phyloP scores from a whole-genome alignment of 192 early-diverging fungal species.

The Mortierella alpina region DNA sequence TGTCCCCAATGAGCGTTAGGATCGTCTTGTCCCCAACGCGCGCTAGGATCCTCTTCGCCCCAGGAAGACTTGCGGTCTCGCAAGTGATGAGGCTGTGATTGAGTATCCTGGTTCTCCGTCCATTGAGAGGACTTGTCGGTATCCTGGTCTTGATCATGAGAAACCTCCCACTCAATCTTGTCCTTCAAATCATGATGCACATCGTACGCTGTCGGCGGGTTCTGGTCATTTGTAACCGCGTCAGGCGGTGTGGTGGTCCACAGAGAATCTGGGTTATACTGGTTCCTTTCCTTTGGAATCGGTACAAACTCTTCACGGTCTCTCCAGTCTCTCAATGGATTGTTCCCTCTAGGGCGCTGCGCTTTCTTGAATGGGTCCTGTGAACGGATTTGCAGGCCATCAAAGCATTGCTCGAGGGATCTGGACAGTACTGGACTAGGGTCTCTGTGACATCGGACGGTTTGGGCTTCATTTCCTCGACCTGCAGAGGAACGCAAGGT shows the following conservation, averaged over 20 bases:
- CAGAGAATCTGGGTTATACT: conserved; percentile 26
- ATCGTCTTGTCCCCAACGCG: conserved; percentile 11
- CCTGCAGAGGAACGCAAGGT: conserved; percentile 37
- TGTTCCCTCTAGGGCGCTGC: conserved; percentile 6
- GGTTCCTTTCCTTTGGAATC: conserved; percentile 12
- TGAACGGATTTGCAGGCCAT: not conserved
- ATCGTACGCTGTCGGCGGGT: conserved; percentile 1
- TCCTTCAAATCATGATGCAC: conserved; percentile 28
- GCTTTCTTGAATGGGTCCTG: conserved; percentile 18
- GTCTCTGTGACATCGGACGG: conserved; percentile 35
- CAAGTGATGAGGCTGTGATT: not conserved
- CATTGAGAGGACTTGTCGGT: conserved; percentile 7
- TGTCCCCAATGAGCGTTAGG: not conserved
- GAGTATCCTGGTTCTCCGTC: conserved; percentile 3
- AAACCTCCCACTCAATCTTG: conserved; percentile 36
- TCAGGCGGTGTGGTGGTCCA: conserved; percentile 51
- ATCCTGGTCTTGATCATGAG: not conserved
- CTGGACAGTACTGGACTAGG: conserved; percentile 12
- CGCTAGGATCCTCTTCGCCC: conserved; percentile 36
- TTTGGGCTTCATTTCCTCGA: conserved; percentile 42
- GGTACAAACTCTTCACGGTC: conserved; percentile 22
- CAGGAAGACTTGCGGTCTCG: conserved; percentile 30
- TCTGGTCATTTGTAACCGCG: not conserved
- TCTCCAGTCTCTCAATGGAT: conserved; percentile 36
- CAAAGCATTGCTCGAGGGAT: conserved; percentile 14